Evolutionary conservation across 495 filamentous ascomycete species (phyloP).

Genomic region (Parathielavia appendiculata): DNA sequence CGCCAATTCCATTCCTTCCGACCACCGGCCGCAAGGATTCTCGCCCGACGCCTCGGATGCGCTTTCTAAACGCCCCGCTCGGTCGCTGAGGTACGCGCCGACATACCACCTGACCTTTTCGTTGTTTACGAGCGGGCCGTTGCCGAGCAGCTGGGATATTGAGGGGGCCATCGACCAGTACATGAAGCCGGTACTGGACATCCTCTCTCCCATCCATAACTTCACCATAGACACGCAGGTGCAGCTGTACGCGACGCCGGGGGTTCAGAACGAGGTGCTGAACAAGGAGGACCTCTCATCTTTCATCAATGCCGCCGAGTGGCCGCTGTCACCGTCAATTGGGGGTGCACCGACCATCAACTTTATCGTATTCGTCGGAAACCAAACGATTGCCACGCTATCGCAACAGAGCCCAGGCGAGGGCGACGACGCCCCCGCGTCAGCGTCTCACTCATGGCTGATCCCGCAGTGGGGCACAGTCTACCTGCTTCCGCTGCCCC

Average conservation of each 20-base stretch:
- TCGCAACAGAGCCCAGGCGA: constrained; percentile 38
- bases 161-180: constrained; percentile 76
- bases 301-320: constrained; percentile 97
- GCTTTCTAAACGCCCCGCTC: constrained; percentile 56
- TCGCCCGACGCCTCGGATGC: constrained; percentile 41
- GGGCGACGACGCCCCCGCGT: constrained; percentile 54
- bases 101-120: constrained; percentile 97
- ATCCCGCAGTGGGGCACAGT: constrained; percentile 97
- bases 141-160: constrained; percentile 88
- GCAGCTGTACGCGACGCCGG: constrained; percentile 82
- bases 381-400: constrained; percentile 41
- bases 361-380: constrained; percentile 80
- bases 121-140: constrained; percentile 71
- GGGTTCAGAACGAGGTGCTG: constrained; percentile 61
- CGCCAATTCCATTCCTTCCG: constrained; percentile 47
- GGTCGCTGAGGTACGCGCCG: constrained; percentile 84
- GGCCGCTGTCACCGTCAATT: constrained; percentile 92
- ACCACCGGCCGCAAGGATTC: constrained; percentile 41
- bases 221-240: constrained; percentile 97
- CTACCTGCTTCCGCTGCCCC: constrained; percentile 64
- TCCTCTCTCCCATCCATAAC: constrained; percentile 77
- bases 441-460: constrained; percentile 80
- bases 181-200: constrained; percentile 72
- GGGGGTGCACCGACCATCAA: constrained; percentile 90
- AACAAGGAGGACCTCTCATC: constrained; percentile 83